Conservation (phyloP, 805 yeast genomes). For the Myxozyma neotropica region DNA sequence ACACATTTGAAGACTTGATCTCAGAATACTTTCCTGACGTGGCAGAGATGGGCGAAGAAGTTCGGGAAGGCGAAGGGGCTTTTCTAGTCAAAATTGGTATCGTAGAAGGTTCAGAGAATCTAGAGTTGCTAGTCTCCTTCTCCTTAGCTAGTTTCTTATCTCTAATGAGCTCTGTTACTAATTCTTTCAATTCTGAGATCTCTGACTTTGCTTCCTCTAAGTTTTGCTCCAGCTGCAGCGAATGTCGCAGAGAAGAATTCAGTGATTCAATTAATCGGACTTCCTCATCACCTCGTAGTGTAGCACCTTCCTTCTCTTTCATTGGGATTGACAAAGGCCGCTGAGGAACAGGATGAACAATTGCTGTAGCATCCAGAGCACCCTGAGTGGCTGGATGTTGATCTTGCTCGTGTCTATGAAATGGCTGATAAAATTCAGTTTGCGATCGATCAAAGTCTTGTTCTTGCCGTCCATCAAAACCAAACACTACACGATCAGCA, state of each 20-base stretch:
- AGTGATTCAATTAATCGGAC: conserved; percentile 9
- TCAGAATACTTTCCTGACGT: not conserved
- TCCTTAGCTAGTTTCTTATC: not conserved
- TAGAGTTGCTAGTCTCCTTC: not conserved
- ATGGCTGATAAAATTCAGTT: not conserved
- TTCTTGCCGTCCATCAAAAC: not conserved
- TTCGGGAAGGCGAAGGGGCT: not conserved
- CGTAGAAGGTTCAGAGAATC: not conserved
- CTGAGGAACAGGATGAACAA: conserved; percentile 3
- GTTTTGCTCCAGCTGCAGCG: conserved; percentile 18
- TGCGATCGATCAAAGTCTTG: not conserved
- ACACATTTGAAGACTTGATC: not conserved
- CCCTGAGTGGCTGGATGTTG: not conserved
- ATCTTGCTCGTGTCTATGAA: not conserved
- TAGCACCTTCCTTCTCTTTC: not conserved
- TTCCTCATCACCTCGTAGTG: conserved; percentile 1
- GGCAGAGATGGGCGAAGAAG: not conserved
- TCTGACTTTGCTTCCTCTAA: conserved; percentile 20
- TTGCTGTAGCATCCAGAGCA: not conserved
- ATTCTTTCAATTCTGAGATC: conserved; percentile 13
- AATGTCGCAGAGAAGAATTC: conserved; percentile 17
- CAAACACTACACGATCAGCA: not conserved
- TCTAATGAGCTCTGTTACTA: not conserved
- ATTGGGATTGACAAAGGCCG: not conserved
- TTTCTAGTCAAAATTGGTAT: not conserved